Conservation (phyloP, 305 asterid species). For the Lippia alba region DNA sequence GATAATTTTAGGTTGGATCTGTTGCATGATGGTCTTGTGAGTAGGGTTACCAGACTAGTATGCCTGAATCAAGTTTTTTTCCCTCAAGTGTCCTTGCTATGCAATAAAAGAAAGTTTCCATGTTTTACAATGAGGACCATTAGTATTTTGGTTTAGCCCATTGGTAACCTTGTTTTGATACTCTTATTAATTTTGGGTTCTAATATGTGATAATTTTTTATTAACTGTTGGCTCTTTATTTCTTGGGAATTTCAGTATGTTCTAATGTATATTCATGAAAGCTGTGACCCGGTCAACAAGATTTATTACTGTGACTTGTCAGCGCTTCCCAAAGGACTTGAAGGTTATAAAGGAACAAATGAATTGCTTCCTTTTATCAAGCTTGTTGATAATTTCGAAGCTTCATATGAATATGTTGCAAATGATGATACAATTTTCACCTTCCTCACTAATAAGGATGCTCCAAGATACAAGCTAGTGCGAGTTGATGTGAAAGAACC, state of each 20-base stretch:
- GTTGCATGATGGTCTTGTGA: background rate
- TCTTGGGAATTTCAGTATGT: constrained; percentile 66
- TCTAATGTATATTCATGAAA: constrained; percentile 60
- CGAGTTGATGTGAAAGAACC: constrained; percentile 77
- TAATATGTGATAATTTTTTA: constrained; percentile 10
- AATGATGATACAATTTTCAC: constrained; percentile 83
- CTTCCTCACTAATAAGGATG: constrained; percentile 84
- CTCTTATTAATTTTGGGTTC: constrained; percentile 5
- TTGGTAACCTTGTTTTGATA: background rate
- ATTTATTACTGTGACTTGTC: constrained; percentile 79
- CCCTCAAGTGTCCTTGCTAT: constrained; percentile 14
- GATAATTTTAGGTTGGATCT: constrained; percentile 15
- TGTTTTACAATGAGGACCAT: constrained; percentile 5
- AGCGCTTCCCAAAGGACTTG: constrained; percentile 69
- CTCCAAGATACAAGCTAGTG: constrained; percentile 87
- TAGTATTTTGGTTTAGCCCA: constrained; percentile 6
- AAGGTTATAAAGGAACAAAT: constrained; percentile 61
- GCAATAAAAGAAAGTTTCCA: constrained; percentile 19
- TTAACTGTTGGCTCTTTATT: constrained; percentile 14
- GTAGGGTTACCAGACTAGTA: background rate
- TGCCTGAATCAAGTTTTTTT: constrained; percentile 23
- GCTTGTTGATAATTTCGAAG: constrained; percentile 85
- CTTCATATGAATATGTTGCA: constrained; percentile 70
- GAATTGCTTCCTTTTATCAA: constrained; percentile 78
- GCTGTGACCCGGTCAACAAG: constrained; percentile 93